Base-by-base conservation (phyloP, 2,329 filamentous ascomycete species). In the Ilyonectria destructans region DNA sequence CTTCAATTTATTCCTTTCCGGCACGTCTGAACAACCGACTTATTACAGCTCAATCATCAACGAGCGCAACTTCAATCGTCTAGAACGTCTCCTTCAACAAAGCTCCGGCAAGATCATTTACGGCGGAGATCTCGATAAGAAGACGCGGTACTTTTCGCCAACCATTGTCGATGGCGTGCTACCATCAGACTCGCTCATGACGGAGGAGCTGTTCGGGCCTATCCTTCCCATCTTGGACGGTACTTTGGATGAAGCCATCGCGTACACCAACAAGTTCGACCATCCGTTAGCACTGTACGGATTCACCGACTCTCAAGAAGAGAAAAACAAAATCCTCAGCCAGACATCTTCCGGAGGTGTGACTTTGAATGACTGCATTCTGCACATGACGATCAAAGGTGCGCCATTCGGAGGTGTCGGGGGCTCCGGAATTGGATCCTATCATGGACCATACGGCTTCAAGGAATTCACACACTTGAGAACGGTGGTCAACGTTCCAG, bases 381-480 rank as follows among this genome's bases (percentile, higher is more conserved):
- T 83, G 6, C 84, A 85, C 58, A 78, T 79, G 45, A 37, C 75
- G 72, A 75, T 81, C 40, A 77, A 78, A 2, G 77, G 74, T 19
- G 80, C 81, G 2, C 83, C 84, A 2, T 85, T 86, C 65, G 84
- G 85, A 21, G 84, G 85, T 12, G 81, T 84, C 13, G 84, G 84
- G 15, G 77, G 77, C 19, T 83, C 81, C 5, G 84, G 84, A 10
- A 77, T 78, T n/a, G 84, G 84, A 29, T 72, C 74, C 26, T 85
- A 85, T 70, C 82, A 84, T 61, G 85, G 84, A 9, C 69, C 74
- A 45, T 79, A 81, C 67, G 81, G 83, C 40, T 79, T 86, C 72
- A 75, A 79, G 9, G 71, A 74, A 37, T 81, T 80, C 49, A 73
- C 70, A 9, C 77, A 81, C 70, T 60, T 70, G 31, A 74, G 79